Conservation (phyloP, 2,329 filamentous ascomycete genomes). For the Fusarium acutatum region DNA sequence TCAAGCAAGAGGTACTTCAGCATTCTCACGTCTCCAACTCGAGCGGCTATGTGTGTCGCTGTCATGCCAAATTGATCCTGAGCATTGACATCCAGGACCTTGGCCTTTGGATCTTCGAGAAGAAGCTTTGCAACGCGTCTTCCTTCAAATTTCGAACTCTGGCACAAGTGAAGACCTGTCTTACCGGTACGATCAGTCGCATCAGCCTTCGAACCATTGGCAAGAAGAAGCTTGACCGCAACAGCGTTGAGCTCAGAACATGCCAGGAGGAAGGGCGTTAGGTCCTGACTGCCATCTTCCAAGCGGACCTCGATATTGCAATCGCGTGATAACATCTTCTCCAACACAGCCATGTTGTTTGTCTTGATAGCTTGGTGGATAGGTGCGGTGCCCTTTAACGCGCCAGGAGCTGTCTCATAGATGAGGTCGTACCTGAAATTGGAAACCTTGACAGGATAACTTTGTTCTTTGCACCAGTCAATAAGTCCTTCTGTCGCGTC, state of each 20-base stretch:
- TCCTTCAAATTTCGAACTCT: background rate
- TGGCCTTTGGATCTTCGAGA: fast-evolving
- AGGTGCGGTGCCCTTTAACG: background rate
- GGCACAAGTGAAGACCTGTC: background rate
- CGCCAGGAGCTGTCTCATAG: background rate
- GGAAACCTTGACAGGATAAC: background rate
- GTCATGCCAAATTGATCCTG: background rate
- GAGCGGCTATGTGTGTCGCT: background rate
- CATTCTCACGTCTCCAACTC: background rate
- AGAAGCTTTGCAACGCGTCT: background rate
- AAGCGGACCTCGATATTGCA: background rate
- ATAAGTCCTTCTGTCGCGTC: background rate
- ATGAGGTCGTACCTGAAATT: background rate
- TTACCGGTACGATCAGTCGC: background rate
- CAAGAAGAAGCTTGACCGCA: background rate
- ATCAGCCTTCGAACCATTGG: background rate
- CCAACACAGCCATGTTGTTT: background rate
- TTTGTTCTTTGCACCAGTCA: background rate
- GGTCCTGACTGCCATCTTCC: background rate
- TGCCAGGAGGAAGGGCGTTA: background rate
- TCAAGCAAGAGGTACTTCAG: background rate
- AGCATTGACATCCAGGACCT: background rate
- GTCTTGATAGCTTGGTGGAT: background rate
- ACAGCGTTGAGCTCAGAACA: fast-evolving
- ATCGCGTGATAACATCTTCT: background rate